Percentiles rank a stretch among this genome's conserved stretches.
phyloP scores from a whole-genome alignment of 225 moss, liverwort and hornwort species.

The Pseudoscleropodium purum region DNA sequence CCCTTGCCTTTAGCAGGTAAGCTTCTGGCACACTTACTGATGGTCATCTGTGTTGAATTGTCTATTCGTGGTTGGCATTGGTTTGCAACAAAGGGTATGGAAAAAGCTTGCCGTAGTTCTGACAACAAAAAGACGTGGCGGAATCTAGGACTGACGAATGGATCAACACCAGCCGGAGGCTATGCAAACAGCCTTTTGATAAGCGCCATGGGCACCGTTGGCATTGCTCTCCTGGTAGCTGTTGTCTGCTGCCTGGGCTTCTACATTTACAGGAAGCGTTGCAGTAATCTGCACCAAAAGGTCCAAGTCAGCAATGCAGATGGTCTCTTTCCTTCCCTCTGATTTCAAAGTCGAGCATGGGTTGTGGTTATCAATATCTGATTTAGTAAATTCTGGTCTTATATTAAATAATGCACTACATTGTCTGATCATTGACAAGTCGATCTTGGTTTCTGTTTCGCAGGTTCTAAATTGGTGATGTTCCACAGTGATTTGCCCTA shows the following conservation, averaged over 20 bases:
- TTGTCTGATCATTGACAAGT: background rate
- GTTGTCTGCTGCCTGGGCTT: constrained; percentile 43
- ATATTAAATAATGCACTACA: background rate
- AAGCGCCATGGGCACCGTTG: constrained; percentile 52
- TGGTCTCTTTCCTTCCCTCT: constrained; percentile 7
- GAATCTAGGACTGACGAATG: constrained; percentile 20
- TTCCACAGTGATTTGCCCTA: constrained; percentile 87
- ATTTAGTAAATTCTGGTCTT: background rate
- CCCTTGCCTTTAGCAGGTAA: constrained; percentile 19
- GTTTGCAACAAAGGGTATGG: background rate
- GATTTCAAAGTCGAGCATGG: background rate
- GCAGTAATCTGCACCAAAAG: constrained; percentile 26
- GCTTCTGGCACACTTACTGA: background rate
- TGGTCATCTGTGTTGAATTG: background rate
- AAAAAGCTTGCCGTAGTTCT: background rate
- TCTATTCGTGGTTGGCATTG: background rate
- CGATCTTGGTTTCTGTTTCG: constrained; percentile 3
- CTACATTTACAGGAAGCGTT: constrained; percentile 57
- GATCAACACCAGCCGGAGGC: background rate
- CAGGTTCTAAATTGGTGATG: constrained; percentile 69
- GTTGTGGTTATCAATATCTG: background rate
- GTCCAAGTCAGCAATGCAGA: constrained; percentile 24
- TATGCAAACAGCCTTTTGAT: constrained; percentile 56
- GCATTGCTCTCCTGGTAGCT: constrained; percentile 57
- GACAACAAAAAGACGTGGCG: background rate